Evolutionary conservation across 306 rosid species (phyloP).

Genomic region (Casuarina glauca): DNA sequence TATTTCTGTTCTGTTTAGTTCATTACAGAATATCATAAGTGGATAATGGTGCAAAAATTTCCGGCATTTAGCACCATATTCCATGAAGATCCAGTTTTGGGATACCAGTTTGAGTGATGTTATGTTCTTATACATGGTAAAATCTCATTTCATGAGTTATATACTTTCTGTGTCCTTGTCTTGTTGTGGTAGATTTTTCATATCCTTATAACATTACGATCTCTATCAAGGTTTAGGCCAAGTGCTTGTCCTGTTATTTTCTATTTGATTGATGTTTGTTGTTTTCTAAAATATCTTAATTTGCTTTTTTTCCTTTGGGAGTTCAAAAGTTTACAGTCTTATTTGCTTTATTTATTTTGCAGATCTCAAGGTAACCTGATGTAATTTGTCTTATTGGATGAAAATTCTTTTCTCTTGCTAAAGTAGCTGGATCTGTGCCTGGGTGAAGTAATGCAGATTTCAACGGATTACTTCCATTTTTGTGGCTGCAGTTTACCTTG

Average conservation of each 20-base stretch:
- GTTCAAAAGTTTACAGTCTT: constrained; percentile 8
- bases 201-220: background rate
- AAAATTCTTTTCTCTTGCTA: constrained; percentile 29
- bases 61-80: background rate
- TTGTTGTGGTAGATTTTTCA: background rate
- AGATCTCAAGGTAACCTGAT: constrained; percentile 86
- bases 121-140: too few relatives aligned
- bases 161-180: background rate
- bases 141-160: too few relatives aligned
- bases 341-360: constrained; percentile 45
- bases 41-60: too few relatives aligned
- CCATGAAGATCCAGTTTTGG: background rate
- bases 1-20: too few relatives aligned
- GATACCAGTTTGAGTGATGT: too few relatives aligned
- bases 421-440: constrained; percentile 25
- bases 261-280: constrained; percentile 8
- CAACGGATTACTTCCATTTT: constrained; percentile 23
- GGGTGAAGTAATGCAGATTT: constrained; percentile 25
- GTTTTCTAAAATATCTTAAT: constrained; percentile 4
- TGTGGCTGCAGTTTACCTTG: constrained; percentile 10
- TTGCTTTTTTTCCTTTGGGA: constrained; percentile 7
- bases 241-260: background rate
- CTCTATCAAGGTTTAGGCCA: background rate
- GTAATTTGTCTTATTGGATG: constrained; percentile 34
- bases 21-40: background rate